phyloP scores from a whole-genome alignment of 176 grass and related monocot genomes.

The Otatea glauca region DNA sequence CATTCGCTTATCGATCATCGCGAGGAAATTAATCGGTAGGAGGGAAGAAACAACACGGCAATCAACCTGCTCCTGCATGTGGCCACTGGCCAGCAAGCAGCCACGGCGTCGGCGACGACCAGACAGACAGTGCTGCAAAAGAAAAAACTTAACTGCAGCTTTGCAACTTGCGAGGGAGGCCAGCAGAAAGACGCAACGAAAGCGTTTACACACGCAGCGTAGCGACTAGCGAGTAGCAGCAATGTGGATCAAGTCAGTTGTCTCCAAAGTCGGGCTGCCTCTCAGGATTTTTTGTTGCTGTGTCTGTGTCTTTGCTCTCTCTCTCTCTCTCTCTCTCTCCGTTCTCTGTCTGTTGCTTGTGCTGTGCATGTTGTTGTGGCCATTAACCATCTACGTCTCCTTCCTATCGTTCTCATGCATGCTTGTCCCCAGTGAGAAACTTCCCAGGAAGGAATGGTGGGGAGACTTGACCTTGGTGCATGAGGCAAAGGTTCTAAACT shows the following conservation, averaged over 20 bases:
- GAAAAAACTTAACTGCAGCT: neutral
- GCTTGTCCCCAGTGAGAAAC: neutral
- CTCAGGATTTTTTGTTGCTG: neutral
- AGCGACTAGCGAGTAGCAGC: too few relatives aligned
- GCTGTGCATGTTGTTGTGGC: neutral
- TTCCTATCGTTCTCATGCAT: neutral
- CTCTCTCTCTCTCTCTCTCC: neutral
- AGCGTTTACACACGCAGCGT: neutral
- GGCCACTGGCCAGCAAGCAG: neutral
- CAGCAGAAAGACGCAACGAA: neutral
- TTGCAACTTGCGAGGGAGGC: neutral
- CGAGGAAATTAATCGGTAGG: neutral
- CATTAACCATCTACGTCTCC: neutral
- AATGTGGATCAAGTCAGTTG: too few relatives aligned
- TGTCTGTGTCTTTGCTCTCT: neutral
- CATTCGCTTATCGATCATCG: neutral
- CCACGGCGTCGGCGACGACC: slow-evolving; percentile 13
- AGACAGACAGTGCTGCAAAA: neutral
- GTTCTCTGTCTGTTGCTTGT: neutral
- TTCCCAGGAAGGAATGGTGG: slow-evolving; percentile 34
- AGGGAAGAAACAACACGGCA: neutral
- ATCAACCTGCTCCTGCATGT: neutral
- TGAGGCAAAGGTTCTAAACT: neutral
- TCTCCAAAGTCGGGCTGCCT: slow-evolving; percentile 22
- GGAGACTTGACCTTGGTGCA: neutral